Conservation (phyloP, 2,329 filamentous ascomycete species). For the Trichoderma arundinaceum region DNA sequence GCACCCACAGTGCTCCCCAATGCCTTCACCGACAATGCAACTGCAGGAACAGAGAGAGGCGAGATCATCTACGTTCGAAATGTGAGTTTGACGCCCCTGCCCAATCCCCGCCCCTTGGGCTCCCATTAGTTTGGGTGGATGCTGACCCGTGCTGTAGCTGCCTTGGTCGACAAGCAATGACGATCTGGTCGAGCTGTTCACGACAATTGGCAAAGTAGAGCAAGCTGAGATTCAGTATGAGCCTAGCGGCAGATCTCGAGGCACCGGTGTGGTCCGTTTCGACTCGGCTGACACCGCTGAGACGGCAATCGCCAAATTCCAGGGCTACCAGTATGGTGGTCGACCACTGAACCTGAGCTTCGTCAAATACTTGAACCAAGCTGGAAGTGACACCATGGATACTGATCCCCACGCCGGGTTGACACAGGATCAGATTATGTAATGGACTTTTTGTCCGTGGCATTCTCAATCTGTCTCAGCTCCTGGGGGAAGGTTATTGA, state of each 20-base stretch:
- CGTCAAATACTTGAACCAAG: constrained; percentile 85
- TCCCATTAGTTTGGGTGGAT: neutral
- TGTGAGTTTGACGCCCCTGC: constrained; percentile 61
- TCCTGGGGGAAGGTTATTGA: neutral
- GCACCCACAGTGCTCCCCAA: constrained; percentile 69
- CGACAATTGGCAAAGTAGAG: constrained; percentile 96
- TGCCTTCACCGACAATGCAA: constrained; percentile 91
- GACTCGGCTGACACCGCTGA: constrained; percentile 82
- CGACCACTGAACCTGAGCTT: constrained; percentile 91
- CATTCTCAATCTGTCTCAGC: neutral
- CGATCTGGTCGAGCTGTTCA: constrained; percentile 94
- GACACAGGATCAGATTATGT: constrained; percentile 99
- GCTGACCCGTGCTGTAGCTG: constrained; percentile 60
- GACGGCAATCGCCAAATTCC: constrained; percentile 95
- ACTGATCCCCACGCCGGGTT: constrained; percentile 74
- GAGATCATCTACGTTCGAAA: constrained; percentile 95
- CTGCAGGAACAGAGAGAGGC: constrained; percentile 81
- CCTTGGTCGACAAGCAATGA: constrained; percentile 99
- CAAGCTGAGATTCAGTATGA: constrained; percentile 99
- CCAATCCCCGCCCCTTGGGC: neutral
- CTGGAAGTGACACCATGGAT: constrained; percentile 78
- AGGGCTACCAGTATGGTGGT: constrained; percentile 95
- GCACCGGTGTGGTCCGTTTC: constrained; percentile 96
- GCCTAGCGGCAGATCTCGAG: constrained; percentile 90
- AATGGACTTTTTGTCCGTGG: constrained; percentile 33